A percentile compares a stretch with the other conserved stretches of the same genome.
These are phyloP conservation scores for Pythium monospermum DNA, from an alignment of 352 stramenopile genomes.

Conservation along the genomic window DNA sequence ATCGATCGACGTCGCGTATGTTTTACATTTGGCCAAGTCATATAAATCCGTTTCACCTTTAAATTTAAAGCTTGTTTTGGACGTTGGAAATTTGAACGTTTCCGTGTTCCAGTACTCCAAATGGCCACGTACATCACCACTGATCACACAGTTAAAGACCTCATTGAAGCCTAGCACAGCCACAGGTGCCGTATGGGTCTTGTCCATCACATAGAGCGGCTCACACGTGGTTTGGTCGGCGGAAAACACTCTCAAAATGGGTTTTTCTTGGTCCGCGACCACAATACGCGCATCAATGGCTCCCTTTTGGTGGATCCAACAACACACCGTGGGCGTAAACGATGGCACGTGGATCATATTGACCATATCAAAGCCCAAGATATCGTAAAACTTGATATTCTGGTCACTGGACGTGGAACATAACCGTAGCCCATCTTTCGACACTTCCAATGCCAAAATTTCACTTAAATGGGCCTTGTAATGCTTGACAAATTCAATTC, in stretches of 20 bases:
- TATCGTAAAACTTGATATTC: conserved; percentile 98
- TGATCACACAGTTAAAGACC: conserved; percentile 87
- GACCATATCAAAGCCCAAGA: conserved; percentile 97
- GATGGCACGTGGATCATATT: conserved; percentile 93
- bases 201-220: conserved; percentile 61
- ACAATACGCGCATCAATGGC: conserved; percentile 66
- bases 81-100: conserved; percentile 48
- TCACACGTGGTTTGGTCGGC: conserved; percentile 51
- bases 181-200: conserved; percentile 90
- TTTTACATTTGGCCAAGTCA: conserved; percentile 92
- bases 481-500: conserved; percentile 99
- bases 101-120: conserved; percentile 93
- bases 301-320: conserved; percentile 64
- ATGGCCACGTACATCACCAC: conserved; percentile 87
- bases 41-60: conserved; percentile 98
- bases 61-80: conserved; percentile 75
- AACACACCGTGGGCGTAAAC: conserved; percentile 65
- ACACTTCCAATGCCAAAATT: conserved; percentile 84
- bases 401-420: conserved; percentile 87
- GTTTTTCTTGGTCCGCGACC: conserved; percentile 57
- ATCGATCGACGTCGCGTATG: conserved; percentile 70
- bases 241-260: conserved; percentile 85
- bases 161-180: conserved; percentile 86
- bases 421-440: conserved; percentile 76
- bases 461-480: conserved; percentile 95